These are phyloP conservation scores for Tylopilus balloui DNA, from an alignment of 768 basidiomycete genomes.

Conservation along the genomic window DNA sequence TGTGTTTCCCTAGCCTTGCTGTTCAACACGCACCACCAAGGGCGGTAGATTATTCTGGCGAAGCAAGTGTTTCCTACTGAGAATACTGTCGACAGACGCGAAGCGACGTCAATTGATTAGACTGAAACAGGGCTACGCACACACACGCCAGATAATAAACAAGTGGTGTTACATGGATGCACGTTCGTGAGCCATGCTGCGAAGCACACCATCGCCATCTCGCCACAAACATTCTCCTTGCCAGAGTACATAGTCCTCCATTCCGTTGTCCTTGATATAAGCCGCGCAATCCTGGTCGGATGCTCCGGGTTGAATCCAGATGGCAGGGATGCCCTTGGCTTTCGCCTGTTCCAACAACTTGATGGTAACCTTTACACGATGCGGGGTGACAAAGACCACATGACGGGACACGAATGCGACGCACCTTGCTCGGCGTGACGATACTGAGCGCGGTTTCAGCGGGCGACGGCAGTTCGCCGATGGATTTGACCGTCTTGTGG, in stretches of 20 bases:
- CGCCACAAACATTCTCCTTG: conserved; percentile 83
- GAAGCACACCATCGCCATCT: conserved; percentile 58
- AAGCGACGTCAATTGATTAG: not conserved
- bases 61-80: not conserved
- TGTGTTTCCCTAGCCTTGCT: too few species aligned
- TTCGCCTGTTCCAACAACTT: conserved; percentile 62
- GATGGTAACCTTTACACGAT: conserved; percentile 58
- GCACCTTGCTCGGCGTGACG: conserved; percentile 70
- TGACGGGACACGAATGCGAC: not conserved
- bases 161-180: conserved; percentile 13
- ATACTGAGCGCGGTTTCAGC: conserved; percentile 70
- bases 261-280: conserved; percentile 62
- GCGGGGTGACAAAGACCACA: not conserved
- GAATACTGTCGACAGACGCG: not conserved
- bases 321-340: conserved; percentile 61
- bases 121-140: not conserved
- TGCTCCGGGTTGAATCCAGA: conserved; percentile 92
- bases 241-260: conserved; percentile 66
- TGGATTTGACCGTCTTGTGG: conserved; percentile 47
- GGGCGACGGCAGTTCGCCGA: conserved; percentile 57
- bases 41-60: not conserved
- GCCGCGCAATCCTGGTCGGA: conserved; percentile 59
- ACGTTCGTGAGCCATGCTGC: conserved; percentile 20
- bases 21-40: too few species aligned
- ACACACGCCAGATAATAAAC: not conserved